A percentile compares a stretch with the other conserved stretches of the same genome.
These are phyloP conservation scores for Fusarium palustre DNA, from an alignment of 2,329 filamentous ascomycete genomes.

Conservation along the genomic window DNA sequence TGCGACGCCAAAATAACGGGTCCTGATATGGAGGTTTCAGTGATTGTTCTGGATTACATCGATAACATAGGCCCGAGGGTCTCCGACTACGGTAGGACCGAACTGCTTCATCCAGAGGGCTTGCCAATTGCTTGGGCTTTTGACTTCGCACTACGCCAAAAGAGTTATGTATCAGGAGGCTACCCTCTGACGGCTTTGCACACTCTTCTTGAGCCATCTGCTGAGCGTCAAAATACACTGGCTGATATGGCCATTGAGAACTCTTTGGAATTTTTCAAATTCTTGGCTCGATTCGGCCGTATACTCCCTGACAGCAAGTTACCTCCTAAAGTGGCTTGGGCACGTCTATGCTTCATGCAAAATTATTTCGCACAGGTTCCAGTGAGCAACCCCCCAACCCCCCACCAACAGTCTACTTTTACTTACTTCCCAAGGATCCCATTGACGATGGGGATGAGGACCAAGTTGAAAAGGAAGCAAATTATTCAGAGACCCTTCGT, in stretches of 20 bases:
- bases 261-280: not conserved
- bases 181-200: slow-evolving; percentile 5
- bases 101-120: not conserved
- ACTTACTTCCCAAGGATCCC: not conserved
- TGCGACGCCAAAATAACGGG: not conserved
- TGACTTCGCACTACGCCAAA: not conserved
- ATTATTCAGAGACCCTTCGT: not conserved
- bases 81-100: not conserved
- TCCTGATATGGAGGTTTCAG: not conserved
- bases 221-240: not conserved
- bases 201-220: not conserved
- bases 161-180: slow-evolving; percentile 6
- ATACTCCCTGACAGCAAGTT: not conserved
- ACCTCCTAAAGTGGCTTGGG: not conserved
- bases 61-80: not conserved
- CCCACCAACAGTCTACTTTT: not conserved
- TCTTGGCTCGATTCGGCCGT: not conserved
- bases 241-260: not conserved
- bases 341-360: not conserved
- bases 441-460: not conserved
- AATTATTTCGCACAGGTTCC: not conserved
- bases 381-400: not conserved
- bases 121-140: not conserved
- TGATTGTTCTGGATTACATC: not conserved
- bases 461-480: not conserved